Conservation (phyloP, 148 eudicot genomes). For the Spergularia marina region DNA sequence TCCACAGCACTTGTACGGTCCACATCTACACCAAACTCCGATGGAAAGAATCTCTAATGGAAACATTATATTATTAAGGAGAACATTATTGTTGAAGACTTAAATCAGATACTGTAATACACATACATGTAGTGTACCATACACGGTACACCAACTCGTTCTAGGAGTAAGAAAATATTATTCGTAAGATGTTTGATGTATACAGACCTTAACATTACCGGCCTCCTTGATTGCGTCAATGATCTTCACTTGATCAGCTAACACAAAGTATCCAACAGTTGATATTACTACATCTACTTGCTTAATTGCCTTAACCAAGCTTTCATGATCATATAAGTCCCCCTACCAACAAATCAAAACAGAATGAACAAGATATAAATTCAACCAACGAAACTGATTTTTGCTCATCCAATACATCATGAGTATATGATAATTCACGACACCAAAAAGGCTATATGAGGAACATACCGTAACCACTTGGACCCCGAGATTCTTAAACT, state of each 20-base stretch:
- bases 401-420: background rate
- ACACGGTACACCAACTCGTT: background rate
- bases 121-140: background rate
- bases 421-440: background rate
- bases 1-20: constrained; percentile 55
- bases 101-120: too few relatives aligned
- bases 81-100: too few relatives aligned
- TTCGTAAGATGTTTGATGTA: too few relatives aligned
- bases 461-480: constrained; percentile 38
- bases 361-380: background rate
- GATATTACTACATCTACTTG: constrained; percentile 78
- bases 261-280: constrained; percentile 37
- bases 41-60: constrained; percentile 60
- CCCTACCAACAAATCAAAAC: constrained; percentile 33
- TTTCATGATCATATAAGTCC: constrained; percentile 52
- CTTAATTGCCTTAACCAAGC: constrained; percentile 65
- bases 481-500: constrained; percentile 53
- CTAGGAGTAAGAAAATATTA: too few relatives aligned
- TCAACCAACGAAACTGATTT: too few relatives aligned
- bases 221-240: constrained; percentile 74
- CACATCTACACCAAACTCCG: constrained; percentile 68
- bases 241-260: constrained; percentile 61
- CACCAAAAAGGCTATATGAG: constrained; percentile 2
- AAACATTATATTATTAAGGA: background rate
- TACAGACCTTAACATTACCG: constrained; percentile 58